These are phyloP conservation scores for Prunella vulgaris DNA, from an alignment of 257 asterid species.

Conservation along the genomic window DNA sequence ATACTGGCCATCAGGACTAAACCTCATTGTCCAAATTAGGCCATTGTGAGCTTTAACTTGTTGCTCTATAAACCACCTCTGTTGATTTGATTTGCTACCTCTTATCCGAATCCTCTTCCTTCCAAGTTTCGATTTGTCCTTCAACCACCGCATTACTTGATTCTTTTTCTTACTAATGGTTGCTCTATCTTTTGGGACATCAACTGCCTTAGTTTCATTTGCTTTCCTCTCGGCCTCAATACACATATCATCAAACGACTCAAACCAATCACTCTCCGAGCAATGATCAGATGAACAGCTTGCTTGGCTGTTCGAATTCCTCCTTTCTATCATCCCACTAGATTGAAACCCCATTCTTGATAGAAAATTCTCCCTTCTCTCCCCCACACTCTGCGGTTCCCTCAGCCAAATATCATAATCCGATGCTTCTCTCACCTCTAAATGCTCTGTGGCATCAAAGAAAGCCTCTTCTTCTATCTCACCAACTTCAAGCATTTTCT, in stretches of 20 bases:
- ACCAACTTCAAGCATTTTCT: conserved; percentile 40
- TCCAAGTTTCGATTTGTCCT: conserved; percentile 20
- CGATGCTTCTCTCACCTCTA: conserved; percentile 30
- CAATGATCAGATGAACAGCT: conserved; percentile 45
- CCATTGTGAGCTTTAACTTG: conserved; percentile 62
- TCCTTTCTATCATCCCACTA: conserved; percentile 23
- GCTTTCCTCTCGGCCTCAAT: conserved; percentile 17
- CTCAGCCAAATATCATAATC: conserved; percentile 58
- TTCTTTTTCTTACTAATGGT: conserved; percentile 21
- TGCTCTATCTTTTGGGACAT: not conserved
- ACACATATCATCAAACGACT: conserved; percentile 31
- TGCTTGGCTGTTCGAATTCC: conserved; percentile 48
- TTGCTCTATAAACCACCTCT: conserved; percentile 55
- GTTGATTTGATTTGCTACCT: conserved; percentile 8
- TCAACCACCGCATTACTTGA: conserved; percentile 53
- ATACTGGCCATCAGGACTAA: conserved; percentile 69
- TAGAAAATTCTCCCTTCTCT: conserved; percentile 42
- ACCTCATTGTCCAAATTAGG: conserved; percentile 64
- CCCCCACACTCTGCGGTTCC: conserved; percentile 60
- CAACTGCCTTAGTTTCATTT: not conserved
- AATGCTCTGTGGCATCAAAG: conserved; percentile 52
- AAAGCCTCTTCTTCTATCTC: conserved; percentile 51
- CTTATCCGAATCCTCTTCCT: conserved; percentile 23
- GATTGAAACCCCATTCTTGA: conserved; percentile 39
- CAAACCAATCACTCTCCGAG: conserved; percentile 32